A percentile compares a stretch with the other conserved stretches of the same genome.
These are phyloP conservation scores for Saccharomycopsis sp. DNA, from an alignment of 805 yeast species.

Conservation along the genomic window DNA sequence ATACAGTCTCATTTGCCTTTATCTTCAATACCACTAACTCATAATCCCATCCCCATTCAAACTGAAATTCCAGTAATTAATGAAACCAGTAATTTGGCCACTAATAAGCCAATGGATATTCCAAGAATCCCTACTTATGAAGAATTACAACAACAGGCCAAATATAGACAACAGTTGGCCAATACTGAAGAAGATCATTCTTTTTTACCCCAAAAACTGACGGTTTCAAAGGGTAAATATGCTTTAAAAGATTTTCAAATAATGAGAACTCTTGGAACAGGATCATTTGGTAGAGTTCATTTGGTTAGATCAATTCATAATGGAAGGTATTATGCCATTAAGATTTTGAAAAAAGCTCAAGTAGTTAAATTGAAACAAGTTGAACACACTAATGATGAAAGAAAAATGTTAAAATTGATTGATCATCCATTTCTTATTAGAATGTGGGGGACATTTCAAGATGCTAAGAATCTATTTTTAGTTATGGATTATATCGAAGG, in stretches of 20 bases:
- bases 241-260: constrained; percentile 71
- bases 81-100: no score
- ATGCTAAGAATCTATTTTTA: constrained; percentile 74
- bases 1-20: no score
- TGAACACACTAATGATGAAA: constrained; percentile 92
- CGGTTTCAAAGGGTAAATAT: constrained; percentile 62
- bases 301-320: constrained; percentile 81
- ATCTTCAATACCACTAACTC: no score
- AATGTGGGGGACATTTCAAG: constrained; percentile 97
- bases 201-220: constrained; percentile 18
- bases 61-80: no score
- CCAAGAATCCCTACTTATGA: constrained; percentile 18
- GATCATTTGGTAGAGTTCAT: constrained; percentile 93
- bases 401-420: constrained; percentile 76
- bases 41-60: no score
- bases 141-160: constrained; percentile 17
- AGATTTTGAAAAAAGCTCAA: constrained; percentile 76
- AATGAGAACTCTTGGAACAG: constrained; percentile 85
- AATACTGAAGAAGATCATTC: constrained; percentile 4
- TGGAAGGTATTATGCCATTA: constrained; percentile 88
- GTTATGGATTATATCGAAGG: constrained; percentile 97
- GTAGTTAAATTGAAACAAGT: constrained; percentile 90
- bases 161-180: constrained; percentile 8
- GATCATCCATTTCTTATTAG: constrained; percentile 86
- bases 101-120: constrained; percentile 12